Base-by-base conservation (phyloP, 345 rosid genomes). In the Litchi chinensis region DNA sequence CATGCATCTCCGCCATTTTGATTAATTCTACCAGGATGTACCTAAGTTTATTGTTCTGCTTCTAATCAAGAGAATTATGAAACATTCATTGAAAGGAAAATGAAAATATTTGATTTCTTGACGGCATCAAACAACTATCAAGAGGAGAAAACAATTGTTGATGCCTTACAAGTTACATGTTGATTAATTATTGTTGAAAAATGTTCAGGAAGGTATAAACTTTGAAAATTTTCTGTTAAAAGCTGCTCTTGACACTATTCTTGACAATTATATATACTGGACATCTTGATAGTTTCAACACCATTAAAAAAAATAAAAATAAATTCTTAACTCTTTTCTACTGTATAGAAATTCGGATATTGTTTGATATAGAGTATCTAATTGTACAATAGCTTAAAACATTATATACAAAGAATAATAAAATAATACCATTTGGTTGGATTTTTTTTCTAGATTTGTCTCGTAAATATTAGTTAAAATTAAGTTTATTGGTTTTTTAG, bases 61-160 rank as follows among this genome's bases (percentile, higher is more conserved):
- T 50, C 54, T 2, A 50, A 16, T 32, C 37, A 32, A 32, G 37
- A 32, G 37, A 32, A 50, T 11, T 11, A 50, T 50, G 18, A 3
- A 12, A 50, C 44, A 41, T 10, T 10, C 1, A 52, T 52, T 13
- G 18, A 52, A 52, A 52, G 18, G 18, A 52, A 52, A 11, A 52
- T 52, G 57, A 52, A 41, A 52, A 52, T 52, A 57, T 57, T 57
- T 57, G 63, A 57, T 57, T 57, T 57, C 63, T 57, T 57, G 63
- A 57, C 63, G 63, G 63, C 63, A 57, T 57, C 13, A 18, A 57
- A 57, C 4, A 50, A 11, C 54, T 50, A 50, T 3, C 15, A 11
- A 57, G 63, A 57, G 63, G 2, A 57, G 63, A 18, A 19, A 8
- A 32, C 54, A 50, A 50, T 11, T 11, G 16, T 48, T 10, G 5